These are phyloP conservation scores for Podaxis sp. DNA, from an alignment of 768 basidiomycete genomes.

Conservation along the genomic window DNA sequence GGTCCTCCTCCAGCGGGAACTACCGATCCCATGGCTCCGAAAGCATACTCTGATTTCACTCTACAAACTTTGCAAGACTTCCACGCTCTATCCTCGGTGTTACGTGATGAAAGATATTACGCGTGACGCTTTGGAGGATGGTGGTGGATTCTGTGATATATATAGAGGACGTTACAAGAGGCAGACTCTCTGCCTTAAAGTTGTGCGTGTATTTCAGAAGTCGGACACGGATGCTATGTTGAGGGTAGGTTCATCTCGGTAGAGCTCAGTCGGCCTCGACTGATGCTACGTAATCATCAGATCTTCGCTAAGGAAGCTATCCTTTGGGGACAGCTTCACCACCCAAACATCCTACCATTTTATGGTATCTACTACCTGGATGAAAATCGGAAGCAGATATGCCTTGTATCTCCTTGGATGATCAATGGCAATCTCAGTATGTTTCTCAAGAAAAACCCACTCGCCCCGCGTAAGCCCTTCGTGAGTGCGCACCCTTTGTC, in stretches of 20 bases:
- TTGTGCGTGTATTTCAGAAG: slow-evolving; percentile 22
- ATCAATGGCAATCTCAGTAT: slow-evolving; percentile 6
- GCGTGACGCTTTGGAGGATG: slow-evolving; percentile 8
- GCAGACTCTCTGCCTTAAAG: slow-evolving; percentile 22
- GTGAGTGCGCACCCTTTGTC: not conserved
- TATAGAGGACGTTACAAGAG: slow-evolving; percentile 21
- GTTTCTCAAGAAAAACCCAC: slow-evolving; percentile 4
- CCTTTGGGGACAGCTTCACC: not conserved
- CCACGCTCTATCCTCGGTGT: slow-evolving; percentile 27
- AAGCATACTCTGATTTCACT: not conserved
- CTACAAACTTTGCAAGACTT: slow-evolving; percentile 21
- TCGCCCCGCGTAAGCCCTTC: not conserved
- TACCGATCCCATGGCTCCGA: not conserved
- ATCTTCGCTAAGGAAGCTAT: not conserved
- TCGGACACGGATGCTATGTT: slow-evolving; percentile 18
- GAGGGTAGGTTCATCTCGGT: slow-evolving; percentile 19
- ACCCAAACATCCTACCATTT: not conserved
- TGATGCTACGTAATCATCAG: not conserved
- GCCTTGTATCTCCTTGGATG: slow-evolving; percentile 17
- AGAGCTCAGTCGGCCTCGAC: not conserved
- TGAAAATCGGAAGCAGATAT: not conserved
- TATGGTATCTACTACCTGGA: not conserved
- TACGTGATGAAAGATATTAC: slow-evolving; percentile 21
- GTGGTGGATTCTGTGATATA: slow-evolving; percentile 28
- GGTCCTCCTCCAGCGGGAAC: slow-evolving; percentile 5